phyloP scores from a whole-genome alignment of 768 basidiomycete genomes.

The Boletellus ananas region DNA sequence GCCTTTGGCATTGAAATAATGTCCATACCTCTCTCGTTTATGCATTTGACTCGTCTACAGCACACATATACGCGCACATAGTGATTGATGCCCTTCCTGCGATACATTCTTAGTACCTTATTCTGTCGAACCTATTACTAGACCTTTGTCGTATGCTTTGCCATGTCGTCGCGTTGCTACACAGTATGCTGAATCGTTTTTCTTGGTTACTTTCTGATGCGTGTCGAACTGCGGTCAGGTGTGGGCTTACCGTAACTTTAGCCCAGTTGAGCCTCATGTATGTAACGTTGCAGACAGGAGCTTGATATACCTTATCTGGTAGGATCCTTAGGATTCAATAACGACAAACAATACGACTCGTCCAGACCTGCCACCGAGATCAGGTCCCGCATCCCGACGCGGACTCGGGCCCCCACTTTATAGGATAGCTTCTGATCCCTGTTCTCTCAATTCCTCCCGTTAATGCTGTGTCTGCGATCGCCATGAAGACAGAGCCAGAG shows the following conservation, averaged over 20 bases:
- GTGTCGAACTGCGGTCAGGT: background rate
- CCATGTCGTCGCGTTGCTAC: background rate
- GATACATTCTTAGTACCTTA: conserved; percentile 10
- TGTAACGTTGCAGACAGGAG: too few relatives aligned
- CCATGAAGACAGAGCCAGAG: conserved; percentile 45
- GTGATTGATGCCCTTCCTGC: background rate
- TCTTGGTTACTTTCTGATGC: background rate
- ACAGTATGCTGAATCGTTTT: background rate
- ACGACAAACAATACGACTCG: conserved; percentile 14
- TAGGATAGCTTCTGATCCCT: background rate
- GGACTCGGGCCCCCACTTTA: background rate
- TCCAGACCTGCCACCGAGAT: background rate
- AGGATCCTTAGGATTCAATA: conserved; percentile 22
- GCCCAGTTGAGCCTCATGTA: too few relatives aligned
- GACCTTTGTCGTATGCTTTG: background rate
- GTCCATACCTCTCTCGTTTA: conserved; percentile 7
- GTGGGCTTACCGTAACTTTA: too few relatives aligned
- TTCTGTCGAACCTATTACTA: conserved; percentile 7
- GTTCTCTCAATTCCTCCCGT: background rate
- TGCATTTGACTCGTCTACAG: background rate
- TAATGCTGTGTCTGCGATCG: background rate
- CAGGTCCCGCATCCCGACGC: background rate
- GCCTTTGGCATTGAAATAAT: conserved; percentile 8
- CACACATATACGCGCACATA: background rate
- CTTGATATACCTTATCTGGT: conserved; percentile 3